Percentiles rank a stretch among this genome's conserved stretches.
Evolutionary conservation across 1,139 yeast genomes (phyloP).

Genomic region (Debaryomyces udenii): DNA sequence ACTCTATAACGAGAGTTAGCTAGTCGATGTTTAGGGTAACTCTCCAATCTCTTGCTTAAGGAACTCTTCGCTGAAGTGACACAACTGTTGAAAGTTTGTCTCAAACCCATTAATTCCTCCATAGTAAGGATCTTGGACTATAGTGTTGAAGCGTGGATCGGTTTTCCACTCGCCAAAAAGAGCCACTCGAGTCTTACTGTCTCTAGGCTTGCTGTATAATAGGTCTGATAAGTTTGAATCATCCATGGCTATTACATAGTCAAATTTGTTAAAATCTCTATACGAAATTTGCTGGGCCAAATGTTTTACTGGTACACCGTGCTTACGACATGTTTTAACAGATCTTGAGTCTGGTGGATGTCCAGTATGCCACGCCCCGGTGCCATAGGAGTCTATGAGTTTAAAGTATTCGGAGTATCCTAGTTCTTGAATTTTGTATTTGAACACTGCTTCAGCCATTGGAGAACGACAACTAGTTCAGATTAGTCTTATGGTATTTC

Average conservation of each 20-base stretch:
- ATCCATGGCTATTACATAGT: slow-evolving; percentile 88
- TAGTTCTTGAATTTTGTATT: slow-evolving; percentile 57
- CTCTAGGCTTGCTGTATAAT: slow-evolving; percentile 59
- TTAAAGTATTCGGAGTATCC: slow-evolving; percentile 47
- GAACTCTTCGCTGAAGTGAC: slow-evolving; percentile 72
- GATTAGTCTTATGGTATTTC: slow-evolving; percentile 17
- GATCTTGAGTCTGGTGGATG: slow-evolving; percentile 81
- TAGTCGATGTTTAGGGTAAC: background rate
- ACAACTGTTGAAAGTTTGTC: slow-evolving; percentile 70
- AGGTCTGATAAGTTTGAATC: slow-evolving; percentile 64
- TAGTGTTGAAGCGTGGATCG: slow-evolving; percentile 48
- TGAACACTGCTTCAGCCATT: slow-evolving; percentile 95
- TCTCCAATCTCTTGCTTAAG: slow-evolving; percentile 49
- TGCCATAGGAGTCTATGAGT: slow-evolving; percentile 83
- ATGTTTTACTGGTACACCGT: slow-evolving; percentile 78
- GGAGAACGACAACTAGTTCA: slow-evolving; percentile 81
- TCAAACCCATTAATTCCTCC: slow-evolving; percentile 87
- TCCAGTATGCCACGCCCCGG: slow-evolving; percentile 83
- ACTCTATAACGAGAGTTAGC: background rate
- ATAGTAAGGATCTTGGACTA: slow-evolving; percentile 90
- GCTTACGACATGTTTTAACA: slow-evolving; percentile 63
- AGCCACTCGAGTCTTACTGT: slow-evolving; percentile 50
- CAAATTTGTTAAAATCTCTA: slow-evolving; percentile 68
- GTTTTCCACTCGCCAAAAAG: slow-evolving; percentile 81
- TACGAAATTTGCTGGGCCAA: slow-evolving; percentile 68